Evolutionary conservation across 768 basidiomycete genomes (phyloP), one percentile per base, ranked within the genome.

Genomic region (Rhizopogon sp.): DNA sequence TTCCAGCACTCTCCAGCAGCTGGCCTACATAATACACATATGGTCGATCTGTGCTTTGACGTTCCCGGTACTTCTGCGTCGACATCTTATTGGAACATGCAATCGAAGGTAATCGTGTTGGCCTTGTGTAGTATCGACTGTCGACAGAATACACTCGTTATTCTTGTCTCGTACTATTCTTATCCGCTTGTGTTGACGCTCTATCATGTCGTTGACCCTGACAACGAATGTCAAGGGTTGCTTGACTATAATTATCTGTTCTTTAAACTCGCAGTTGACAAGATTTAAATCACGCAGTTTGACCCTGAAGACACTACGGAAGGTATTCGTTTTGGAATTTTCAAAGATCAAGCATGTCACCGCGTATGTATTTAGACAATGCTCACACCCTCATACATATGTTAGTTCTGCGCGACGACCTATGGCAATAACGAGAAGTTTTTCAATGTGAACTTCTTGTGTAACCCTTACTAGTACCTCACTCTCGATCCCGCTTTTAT

Each of bases 401-500:
- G 6, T 39, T 43, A 87, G 86, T 67, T 82, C 56, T 70, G 76
- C 7, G 83, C 85, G 8, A 64, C 77, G 53, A 73, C 73, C 9
- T 65, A 88, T 56, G 65, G 66, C 0, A 88, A 85, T 63, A 83
- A 83, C 0, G 79, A 84, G 61, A 33, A 55, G 13, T 75, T 77
- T 58, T 81, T 25, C 25, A 5, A 25, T 25, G 3, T 25, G 25
- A 5, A 25, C 58, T 76, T 83, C 60, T 73, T 66, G 10, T 75
- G 83, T 71, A 82, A 84, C 59, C 81, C 87, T 51, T 75, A 72
- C 25, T 25, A 25, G 25, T 5, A 25, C 25, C 25, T 25, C 25
- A 25, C 79, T 4, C 79, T 85, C 52, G 85, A 87, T 14, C 87
- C 87, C 17, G 82, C 85, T 3, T 79, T 86, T 68, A 71, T 78